A percentile compares a stretch with the other conserved stretches of the same genome.
Conservation (phyloP, 306 rosid species). For the Oemleria cerasiformis region DNA sequence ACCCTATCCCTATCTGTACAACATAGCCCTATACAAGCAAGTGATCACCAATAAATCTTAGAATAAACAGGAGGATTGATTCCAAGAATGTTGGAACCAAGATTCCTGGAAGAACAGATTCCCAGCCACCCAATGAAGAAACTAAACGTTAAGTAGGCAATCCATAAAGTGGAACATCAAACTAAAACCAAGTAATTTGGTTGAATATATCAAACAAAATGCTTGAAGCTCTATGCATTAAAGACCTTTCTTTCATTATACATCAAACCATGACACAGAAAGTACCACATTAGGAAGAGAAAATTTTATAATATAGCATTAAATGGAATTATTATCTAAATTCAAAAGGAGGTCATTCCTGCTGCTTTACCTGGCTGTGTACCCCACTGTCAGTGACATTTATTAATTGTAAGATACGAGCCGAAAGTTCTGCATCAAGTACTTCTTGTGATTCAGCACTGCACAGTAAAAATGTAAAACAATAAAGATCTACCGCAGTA, state of each 20-base stretch:
- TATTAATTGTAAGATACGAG: slow-evolving; percentile 89
- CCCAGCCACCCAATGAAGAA: neutral
- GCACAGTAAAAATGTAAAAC: slow-evolving; percentile 30
- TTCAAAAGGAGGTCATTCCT: neutral
- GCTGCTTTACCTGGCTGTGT: slow-evolving; percentile 77
- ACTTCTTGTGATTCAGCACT: slow-evolving; percentile 92
- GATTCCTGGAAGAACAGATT: too few relatives aligned
- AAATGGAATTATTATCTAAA: neutral
- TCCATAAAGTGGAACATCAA: neutral
- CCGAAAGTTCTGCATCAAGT: slow-evolving; percentile 95
- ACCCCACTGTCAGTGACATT: slow-evolving; percentile 89
- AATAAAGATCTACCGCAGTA: neutral
- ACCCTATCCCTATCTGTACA: too few relatives aligned
- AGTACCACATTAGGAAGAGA: neutral
- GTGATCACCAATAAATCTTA: too few relatives aligned
- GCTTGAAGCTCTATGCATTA: neutral
- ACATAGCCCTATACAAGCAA: too few relatives aligned
- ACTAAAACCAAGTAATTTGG: neutral
- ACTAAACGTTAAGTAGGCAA: neutral
- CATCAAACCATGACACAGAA: slow-evolving; percentile 1
- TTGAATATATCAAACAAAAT: neutral
- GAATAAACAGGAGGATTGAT: too few relatives aligned
- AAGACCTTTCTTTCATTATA: neutral
- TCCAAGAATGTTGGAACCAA: too few relatives aligned
- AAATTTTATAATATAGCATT: neutral